Base-by-base conservation (phyloP, 257 asterid genomes). In the Agastache rugosa region DNA sequence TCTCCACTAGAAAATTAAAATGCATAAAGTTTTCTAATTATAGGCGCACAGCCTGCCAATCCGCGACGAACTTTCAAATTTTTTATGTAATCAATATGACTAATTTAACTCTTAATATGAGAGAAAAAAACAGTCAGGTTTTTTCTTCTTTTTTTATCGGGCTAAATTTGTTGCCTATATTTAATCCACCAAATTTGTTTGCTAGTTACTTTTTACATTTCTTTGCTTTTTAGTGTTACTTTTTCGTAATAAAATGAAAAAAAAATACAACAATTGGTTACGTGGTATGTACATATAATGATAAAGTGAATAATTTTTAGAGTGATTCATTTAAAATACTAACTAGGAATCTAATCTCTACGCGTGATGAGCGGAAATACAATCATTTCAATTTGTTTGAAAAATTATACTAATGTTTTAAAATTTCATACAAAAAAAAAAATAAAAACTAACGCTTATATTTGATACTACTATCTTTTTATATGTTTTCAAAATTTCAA, bases 131-230 rank as follows among this genome's bases (percentile, higher is more conserved):
- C 35, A n/a, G 35, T 31, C 31, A 27, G 31, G 3, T 27, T 27
- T 27, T n/a, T n/a, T n/a, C n/a, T n/a, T n/a, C n/a, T n/a, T n/a
- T n/a, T n/a, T n/a, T n/a, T n/a, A n/a, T n/a, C n/a, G n/a, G n/a
- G n/a, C n/a, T n/a, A n/a, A n/a, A n/a, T n/a, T n/a, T n/a, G n/a
- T n/a, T n/a, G n/a, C n/a, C n/a, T n/a, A n/a, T n/a, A 34, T 67
- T 31, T 34, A 60, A 39, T 67, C 44, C 15, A 25, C 45, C 42
- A 50, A 54, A 50, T 67, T 66, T 67, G 62, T 42, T 44, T 66
- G 39, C 62, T 65, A 53, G 27, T 41, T 9, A 2, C 15, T 31
- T 53, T 64, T 16, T 65, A 23, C 8, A 59, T n/a, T 53, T 17
- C 16, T 8, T 51, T 51, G 59, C 8, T 51, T 8, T 8, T 51